Percentiles rank a stretch among this genome's conserved stretches.
phyloP scores from a whole-genome alignment of 495 filamentous ascomycete species.

The Penicillium ucsense region DNA sequence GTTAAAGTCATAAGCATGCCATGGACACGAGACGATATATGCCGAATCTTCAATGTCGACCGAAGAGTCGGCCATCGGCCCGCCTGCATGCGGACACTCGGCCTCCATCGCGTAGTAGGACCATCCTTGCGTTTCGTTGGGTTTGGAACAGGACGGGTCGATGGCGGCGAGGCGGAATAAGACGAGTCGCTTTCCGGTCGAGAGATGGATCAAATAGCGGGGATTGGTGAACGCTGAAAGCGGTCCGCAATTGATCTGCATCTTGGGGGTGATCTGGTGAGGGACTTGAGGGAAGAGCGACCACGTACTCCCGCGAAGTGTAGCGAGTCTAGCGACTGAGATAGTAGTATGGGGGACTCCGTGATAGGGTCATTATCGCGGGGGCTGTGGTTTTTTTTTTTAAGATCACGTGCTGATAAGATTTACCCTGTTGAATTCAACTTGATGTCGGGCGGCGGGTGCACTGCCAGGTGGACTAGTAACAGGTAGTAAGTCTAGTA shows the following conservation, averaged over 20 bases:
- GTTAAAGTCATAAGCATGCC: constrained; percentile 50
- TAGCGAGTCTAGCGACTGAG: neutral
- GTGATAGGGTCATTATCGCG: too few species aligned
- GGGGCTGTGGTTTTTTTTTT: neutral
- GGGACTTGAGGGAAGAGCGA: too few species aligned
- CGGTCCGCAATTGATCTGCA: constrained; percentile 28
- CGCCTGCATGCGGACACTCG: constrained; percentile 43
- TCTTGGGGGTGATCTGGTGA: constrained; percentile 3
- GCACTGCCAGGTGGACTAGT: too few species aligned
- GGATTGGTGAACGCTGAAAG: constrained; percentile 30
- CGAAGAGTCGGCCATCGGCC: constrained; percentile 40
- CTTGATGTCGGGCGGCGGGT: too few species aligned
- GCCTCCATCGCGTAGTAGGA: constrained; percentile 46
- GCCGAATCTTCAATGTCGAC: constrained; percentile 46
- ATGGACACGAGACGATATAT: constrained; percentile 45
- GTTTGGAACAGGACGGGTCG: constrained; percentile 19
- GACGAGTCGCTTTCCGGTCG: constrained; percentile 41
- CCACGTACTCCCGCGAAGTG: neutral
- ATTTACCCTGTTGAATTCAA: too few species aligned
- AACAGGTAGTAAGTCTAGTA: too few species aligned
- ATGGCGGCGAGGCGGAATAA: constrained; percentile 41
- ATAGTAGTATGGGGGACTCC: too few species aligned
- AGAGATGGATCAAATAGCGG: constrained; percentile 40
- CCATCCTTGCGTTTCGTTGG: constrained; percentile 36
- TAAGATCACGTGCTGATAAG: constrained; percentile 5